A percentile compares a stretch with the other conserved stretches of the same genome.
Conservation (phyloP, 139 green algal genomes). For the Prasinococcaceae sp. region DNA sequence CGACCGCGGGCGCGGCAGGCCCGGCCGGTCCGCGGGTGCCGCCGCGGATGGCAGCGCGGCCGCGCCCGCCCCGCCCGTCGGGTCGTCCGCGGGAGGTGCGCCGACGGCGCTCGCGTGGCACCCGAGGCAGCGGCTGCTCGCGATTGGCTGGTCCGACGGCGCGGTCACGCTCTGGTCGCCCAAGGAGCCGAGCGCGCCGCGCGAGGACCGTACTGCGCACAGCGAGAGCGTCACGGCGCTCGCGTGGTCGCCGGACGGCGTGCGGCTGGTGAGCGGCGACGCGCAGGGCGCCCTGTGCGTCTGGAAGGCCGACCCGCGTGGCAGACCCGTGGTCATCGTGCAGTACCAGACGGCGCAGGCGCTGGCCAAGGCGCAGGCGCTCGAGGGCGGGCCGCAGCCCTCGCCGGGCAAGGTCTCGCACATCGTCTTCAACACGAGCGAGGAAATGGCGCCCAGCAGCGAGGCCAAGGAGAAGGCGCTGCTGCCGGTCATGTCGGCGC, state of each 20-base stretch:
- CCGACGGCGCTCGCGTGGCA: too few relatives aligned
- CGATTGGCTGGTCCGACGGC: neutral
- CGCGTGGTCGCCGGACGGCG: conserved; percentile 3
- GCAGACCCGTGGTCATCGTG: neutral
- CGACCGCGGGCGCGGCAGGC: too few relatives aligned
- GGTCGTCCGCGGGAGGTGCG: too few relatives aligned
- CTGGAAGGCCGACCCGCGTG: neutral
- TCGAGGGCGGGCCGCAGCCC: neutral
- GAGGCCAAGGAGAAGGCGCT: neutral
- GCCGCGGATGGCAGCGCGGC: too few relatives aligned
- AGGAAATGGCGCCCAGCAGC: neutral
- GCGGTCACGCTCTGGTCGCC: neutral
- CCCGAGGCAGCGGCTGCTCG: too few relatives aligned
- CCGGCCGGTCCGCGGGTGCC: too few relatives aligned
- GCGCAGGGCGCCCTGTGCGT: neutral
- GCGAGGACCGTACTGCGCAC: neutral
- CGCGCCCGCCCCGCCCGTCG: too few relatives aligned
- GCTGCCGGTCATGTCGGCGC: neutral
- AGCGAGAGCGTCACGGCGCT: neutral
- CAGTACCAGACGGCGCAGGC: neutral
- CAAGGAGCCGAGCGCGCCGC: neutral
- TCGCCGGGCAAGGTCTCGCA: neutral
- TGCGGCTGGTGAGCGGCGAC: neutral
- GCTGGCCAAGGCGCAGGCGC: neutral
- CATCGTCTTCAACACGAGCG: neutral